Base-by-base conservation (phyloP, 2,329 filamentous ascomycete species). In the Penicillium sp. region DNA sequence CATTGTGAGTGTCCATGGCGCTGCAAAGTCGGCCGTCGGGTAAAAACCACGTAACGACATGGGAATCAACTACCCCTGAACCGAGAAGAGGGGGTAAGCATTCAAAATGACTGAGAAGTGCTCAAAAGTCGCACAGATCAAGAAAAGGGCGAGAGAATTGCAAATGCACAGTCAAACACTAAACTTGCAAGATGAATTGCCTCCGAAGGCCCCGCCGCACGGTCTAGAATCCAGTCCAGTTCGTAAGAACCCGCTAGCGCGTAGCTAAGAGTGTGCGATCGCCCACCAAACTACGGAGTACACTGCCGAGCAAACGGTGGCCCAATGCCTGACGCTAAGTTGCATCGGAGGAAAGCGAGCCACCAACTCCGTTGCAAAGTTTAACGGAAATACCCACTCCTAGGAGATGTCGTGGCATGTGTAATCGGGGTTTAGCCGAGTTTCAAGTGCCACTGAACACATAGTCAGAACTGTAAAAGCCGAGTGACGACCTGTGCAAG, bases 151-250 rank as follows among this genome's bases (percentile, higher is more conserved):
- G 10, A 31, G n/a, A 35, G 28, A 34, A 4, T 35, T 52, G 34
- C 20, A 39, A 38, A 39, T 52, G 35, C 22, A 3, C 34, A 22
- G 49, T 28, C 43, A 37, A 17, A 28, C n/a, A n/a, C 31, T 17
- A 47, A 43, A 35, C 7, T 28, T 35, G 31, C 47, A 49, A 4
- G 25, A 37, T 35, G 12, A 47, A 42, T 20, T 47, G 20, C 34
- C 12, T 52, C 17, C 20, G 34, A 28, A 25, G 43, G 39, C 41
- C 34, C 38, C 28, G 15, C 28, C n/a, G 17, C 25, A 45, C 17
- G 43, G 56, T 54, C 58, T 58, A 61, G 58, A 55, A 47, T 55
- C 41, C 14, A 45, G 41, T 38, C 43, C 28, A 38, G 37, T 38
- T 55, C 47, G 15, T 17, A 55, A 50, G 47, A 45, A n/a, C 17